Evolutionary conservation across 495 filamentous ascomycete genomes (phyloP).

Genomic region (Neurospora terricola): DNA sequence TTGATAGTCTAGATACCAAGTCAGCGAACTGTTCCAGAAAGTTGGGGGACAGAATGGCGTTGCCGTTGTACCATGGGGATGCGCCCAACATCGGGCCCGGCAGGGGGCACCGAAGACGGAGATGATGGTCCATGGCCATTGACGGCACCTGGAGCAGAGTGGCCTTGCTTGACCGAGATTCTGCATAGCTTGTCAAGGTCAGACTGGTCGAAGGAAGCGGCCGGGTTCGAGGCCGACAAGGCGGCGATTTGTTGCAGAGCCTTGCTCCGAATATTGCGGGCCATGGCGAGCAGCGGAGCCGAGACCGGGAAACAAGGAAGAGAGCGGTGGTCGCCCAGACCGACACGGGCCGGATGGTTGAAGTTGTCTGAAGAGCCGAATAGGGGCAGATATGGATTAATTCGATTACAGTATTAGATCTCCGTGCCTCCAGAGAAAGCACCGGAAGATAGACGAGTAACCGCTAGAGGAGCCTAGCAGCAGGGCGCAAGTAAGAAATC

Average conservation of each 20-base stretch:
- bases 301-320: not conserved
- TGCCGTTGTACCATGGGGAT: constrained; percentile 40
- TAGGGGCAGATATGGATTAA: not conserved
- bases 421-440: not conserved
- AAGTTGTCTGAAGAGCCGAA: not conserved
- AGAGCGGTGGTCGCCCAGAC: not conserved
- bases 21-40: constrained; percentile 8
- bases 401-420: not conserved
- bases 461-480: not conserved
- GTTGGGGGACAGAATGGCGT: not conserved
- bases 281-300: constrained; percentile 19
- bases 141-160: constrained; percentile 13
- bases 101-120: constrained; percentile 5
- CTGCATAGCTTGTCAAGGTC: constrained; percentile 54
- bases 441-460: not conserved
- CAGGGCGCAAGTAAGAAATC: not conserved
- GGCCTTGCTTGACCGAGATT: constrained; percentile 36
- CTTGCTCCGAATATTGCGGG: constrained; percentile 46
- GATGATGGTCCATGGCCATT: constrained; percentile 22
- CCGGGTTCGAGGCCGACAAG: constrained; percentile 44
- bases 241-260: constrained; percentile 65
- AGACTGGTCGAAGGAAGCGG: constrained; percentile 44
- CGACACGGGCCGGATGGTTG: not conserved
- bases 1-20: constrained; percentile 43
- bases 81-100: constrained; percentile 25